Base-by-base conservation (phyloP, 768 basidiomycete genomes). In the Tephrocybe sp. region DNA sequence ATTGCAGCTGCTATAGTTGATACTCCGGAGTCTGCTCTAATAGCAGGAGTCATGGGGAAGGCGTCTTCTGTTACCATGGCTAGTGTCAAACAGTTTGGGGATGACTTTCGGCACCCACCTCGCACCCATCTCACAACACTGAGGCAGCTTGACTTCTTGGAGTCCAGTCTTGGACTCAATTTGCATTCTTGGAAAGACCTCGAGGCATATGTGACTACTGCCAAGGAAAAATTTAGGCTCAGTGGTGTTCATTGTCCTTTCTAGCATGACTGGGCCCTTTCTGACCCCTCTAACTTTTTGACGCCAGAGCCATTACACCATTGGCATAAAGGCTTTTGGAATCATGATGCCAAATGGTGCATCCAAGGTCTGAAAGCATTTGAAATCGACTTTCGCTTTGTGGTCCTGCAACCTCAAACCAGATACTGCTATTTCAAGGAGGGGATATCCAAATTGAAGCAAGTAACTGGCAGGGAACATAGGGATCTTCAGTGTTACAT, bases 281-380 rank as follows among this genome's bases (percentile, higher is more conserved):
- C 68, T 2, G 60, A 72, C 45, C 69, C 68, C 17, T 61, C 62
- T 10, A 43, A 32, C 5, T 72, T 73, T 48, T 50, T 75, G 10
- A 66, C 67, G 0, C 64, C 62, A 3, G 72, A 75, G 45, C 60
- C 68, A 7, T 60, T 77, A 0, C 74, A 75, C 48, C 65, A 70
- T 40, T 70, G 65, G 62, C 65, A 70, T 58, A 69, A 64, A 47
- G 32, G 47, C 16, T 75, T 66, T 35, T 74, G 62, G 55, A 69
- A 77, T 48, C 74, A 75, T 47, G 65, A 71, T 48, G 54, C 59
- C 0, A 64, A 67, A 38, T 77, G 75, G 75, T 67, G 69, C 45
- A 65, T 68, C 7, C 46, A 56, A 19, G 62, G 62, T 10, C 23
- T 77, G 10, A 61, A 66, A 0, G 39, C 43, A 1, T 22, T 22